Conservation (phyloP, 345 rosid genomes). For the Triadica sebifera region DNA sequence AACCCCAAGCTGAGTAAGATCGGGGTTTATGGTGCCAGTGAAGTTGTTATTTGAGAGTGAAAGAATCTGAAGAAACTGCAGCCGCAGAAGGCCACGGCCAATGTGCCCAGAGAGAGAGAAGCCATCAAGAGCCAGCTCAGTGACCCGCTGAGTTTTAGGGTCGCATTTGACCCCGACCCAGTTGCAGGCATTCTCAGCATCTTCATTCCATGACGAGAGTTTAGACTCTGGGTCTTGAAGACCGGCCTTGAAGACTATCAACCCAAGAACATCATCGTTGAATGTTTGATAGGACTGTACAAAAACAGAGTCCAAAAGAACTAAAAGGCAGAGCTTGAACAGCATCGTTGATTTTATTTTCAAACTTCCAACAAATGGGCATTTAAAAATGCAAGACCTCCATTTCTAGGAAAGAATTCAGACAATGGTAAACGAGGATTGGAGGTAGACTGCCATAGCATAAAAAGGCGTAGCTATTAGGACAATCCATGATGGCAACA, state of each 20-base stretch:
- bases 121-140: conserved; percentile 66
- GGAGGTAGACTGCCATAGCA: neutral
- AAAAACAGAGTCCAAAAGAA: conserved; percentile 24
- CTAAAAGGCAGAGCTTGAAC: conserved; percentile 24
- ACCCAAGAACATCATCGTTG: conserved; percentile 71
- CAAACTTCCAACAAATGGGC: neutral
- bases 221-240: conserved; percentile 69
- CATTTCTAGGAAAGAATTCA: conserved; percentile 7
- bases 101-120: conserved; percentile 83
- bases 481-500: conserved; percentile 9
- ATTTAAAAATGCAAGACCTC: conserved; percentile 2
- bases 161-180: conserved; percentile 84
- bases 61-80: conserved; percentile 63
- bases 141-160: conserved; percentile 70
- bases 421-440: neutral
- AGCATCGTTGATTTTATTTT: conserved; percentile 19
- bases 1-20: conserved; percentile 51
- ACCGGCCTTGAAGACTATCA: conserved; percentile 86
- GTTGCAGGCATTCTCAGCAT: conserved; percentile 69
- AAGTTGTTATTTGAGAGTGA: conserved; percentile 52
- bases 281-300: conserved; percentile 42
- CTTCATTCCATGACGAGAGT: conserved; percentile 86
- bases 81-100: conserved; percentile 81
- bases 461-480: neutral
- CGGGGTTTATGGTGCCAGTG: conserved; percentile 61